These are phyloP conservation scores for Xylaria sp. DNA, from an alignment of 2,329 filamentous ascomycete species.

Conservation along the genomic window DNA sequence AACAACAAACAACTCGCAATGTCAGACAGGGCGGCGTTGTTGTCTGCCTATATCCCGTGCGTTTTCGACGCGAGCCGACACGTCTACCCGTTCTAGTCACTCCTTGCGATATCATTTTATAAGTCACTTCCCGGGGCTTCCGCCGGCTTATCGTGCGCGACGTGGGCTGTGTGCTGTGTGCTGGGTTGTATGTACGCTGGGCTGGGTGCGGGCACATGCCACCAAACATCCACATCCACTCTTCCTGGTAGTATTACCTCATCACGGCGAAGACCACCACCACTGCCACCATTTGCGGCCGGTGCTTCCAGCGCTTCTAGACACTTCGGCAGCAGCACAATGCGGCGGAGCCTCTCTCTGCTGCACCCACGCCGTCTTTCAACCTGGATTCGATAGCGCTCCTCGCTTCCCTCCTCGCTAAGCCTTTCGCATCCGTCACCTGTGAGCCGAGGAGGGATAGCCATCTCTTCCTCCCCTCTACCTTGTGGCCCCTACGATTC, in stretches of 20 bases:
- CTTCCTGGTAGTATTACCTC: slow-evolving; percentile 2
- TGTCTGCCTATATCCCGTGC: background rate
- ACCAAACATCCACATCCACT: background rate
- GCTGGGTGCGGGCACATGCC: slow-evolving; percentile 13
- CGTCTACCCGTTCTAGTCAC: too few species aligned
- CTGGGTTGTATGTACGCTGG: too few species aligned
- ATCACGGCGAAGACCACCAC: background rate
- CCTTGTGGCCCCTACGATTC: slow-evolving; percentile 61
- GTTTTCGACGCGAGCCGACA: background rate
- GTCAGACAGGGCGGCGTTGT: slow-evolving; percentile 1
- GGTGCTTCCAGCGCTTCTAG: slow-evolving; percentile 9
- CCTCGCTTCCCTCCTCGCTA: slow-evolving; percentile 52
- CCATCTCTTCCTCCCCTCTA: slow-evolving; percentile 57
- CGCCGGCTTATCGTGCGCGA: background rate
- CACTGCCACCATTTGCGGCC: slow-evolving; percentile 8
- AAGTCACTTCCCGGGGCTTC: background rate
- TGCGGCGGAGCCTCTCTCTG: slow-evolving; percentile 70
- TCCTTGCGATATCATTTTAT: background rate
- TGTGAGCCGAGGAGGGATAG: slow-evolving; percentile 63
- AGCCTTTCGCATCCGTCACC: slow-evolving; percentile 43
- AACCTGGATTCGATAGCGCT: slow-evolving; percentile 68
- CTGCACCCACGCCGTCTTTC: slow-evolving; percentile 60
- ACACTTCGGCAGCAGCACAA: slow-evolving; percentile 50
- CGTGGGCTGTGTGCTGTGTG: background rate
- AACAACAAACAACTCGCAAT: background rate